phyloP scores from a whole-genome alignment of 805 yeast species.

The Candida quercuum region DNA sequence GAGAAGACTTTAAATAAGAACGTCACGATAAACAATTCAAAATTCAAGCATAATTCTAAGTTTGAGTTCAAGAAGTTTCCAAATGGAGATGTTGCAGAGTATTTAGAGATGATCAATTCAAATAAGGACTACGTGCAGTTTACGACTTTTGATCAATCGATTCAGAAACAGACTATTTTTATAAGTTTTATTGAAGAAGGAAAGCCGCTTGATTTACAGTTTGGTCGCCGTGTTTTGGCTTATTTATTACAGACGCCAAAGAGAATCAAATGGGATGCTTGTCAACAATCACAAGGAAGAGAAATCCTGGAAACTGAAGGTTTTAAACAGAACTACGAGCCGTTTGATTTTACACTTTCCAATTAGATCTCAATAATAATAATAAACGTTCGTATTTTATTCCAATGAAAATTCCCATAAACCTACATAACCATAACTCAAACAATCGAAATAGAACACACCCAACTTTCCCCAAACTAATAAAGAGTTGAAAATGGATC shows the following conservation, averaged over 20 bases:
- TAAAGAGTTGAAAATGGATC: slow-evolving; percentile 27
- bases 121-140: slow-evolving; percentile 24
- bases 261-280: slow-evolving; percentile 71
- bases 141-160: slow-evolving; percentile 29
- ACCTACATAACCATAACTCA: slow-evolving; percentile 1
- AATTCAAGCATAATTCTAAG: slow-evolving; percentile 34
- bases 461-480: slow-evolving; percentile 2
- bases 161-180: slow-evolving; percentile 25
- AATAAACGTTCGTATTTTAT: no score
- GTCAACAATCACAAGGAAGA: slow-evolving; percentile 56
- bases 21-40: slow-evolving; percentile 41
- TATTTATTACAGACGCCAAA: slow-evolving; percentile 53
- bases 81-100: slow-evolving; percentile 21
- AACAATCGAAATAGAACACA: no score
- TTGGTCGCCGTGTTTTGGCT: slow-evolving; percentile 79
- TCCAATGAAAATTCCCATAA: neutral
- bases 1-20: slow-evolving; percentile 41
- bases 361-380: no score
- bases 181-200: slow-evolving; percentile 24
- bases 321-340: slow-evolving; percentile 52
- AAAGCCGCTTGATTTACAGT: slow-evolving; percentile 63
- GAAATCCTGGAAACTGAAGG: slow-evolving; percentile 59
- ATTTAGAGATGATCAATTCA: slow-evolving; percentile 23
- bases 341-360: slow-evolving; percentile 45
- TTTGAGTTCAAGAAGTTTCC: slow-evolving; percentile 36